These are phyloP conservation scores for Claviceps quebecensis DNA, from an alignment of 2,329 filamentous ascomycete genomes.

Conservation along the genomic window DNA sequence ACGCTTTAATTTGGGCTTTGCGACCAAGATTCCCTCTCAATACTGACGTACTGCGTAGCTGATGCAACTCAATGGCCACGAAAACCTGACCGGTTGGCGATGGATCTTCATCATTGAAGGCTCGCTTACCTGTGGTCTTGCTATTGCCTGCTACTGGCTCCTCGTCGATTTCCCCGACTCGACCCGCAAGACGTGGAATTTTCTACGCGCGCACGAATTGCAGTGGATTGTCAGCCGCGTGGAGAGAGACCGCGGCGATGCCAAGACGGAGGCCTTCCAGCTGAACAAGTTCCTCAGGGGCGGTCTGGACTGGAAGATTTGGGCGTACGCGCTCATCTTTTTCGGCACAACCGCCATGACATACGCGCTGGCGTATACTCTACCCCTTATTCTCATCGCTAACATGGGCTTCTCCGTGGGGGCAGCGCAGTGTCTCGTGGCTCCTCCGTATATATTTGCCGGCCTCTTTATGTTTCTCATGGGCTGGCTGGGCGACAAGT, in stretches of 20 bases:
- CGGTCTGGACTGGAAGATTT: conserved; percentile 41
- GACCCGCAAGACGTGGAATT: conserved; percentile 33
- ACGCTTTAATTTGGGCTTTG: no score
- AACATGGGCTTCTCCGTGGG: conserved; percentile 52
- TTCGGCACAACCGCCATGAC: conserved; percentile 56
- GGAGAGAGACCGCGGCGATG: conserved; percentile 43
- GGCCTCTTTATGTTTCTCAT: conserved; percentile 46
- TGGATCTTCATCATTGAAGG: conserved; percentile 52
- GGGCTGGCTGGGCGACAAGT: conserved; percentile 53
- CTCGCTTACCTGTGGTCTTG: conserved; percentile 39
- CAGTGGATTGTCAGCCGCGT: conserved; percentile 41
- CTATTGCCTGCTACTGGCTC: conserved; percentile 36
- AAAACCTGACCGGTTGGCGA: conserved; percentile 44
- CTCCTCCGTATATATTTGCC: conserved; percentile 54
- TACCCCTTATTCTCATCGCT: conserved; percentile 56
- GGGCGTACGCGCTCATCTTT: conserved; percentile 46
- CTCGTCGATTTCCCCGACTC: conserved; percentile 52
- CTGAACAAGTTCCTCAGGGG: conserved; percentile 30
- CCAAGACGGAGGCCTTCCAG: conserved; percentile 38
- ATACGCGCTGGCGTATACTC: conserved; percentile 66
- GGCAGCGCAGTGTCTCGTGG: conserved; percentile 54
- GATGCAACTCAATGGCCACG: conserved; percentile 47
- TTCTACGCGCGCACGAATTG: conserved; percentile 36
- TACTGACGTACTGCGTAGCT: conserved; percentile 19
- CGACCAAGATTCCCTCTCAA: no score